Evolutionary conservation across 2,329 filamentous ascomycete genomes (phyloP).

Genomic region (Onygenales sp.): DNA sequence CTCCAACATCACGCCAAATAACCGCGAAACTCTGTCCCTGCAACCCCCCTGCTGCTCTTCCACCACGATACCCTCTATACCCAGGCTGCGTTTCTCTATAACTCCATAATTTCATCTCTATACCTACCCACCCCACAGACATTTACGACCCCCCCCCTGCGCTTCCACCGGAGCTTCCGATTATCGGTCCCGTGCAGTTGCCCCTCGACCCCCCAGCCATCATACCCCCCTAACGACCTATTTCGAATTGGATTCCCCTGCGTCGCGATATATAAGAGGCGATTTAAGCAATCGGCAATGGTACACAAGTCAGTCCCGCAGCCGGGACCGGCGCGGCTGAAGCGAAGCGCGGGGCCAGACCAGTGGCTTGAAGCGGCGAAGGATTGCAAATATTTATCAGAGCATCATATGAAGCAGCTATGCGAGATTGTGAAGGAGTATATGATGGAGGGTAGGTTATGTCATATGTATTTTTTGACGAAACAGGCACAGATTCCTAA

Average conservation of each 20-base stretch:
- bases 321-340: conserved; percentile 80
- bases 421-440: conserved; percentile 99
- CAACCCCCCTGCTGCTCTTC: background rate
- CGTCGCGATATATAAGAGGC: background rate
- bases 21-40: background rate
- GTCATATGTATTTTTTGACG: background rate
- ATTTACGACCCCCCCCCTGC: too few species aligned
- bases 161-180: too few species aligned
- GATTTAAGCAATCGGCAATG: conserved; percentile 17
- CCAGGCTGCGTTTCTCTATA: too few species aligned
- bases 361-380: conserved; percentile 97
- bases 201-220: too few species aligned
- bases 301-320: conserved; percentile 60
- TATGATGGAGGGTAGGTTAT: conserved; percentile 78
- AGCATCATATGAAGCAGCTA: conserved; percentile 94
- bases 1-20: background rate
- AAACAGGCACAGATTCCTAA: background rate
- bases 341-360: conserved; percentile 74
- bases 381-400: conserved; percentile 92
- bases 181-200: too few species aligned
- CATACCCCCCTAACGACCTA: background rate
- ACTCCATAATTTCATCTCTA: too few species aligned
- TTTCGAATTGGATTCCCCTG: background rate
- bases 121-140: too few species aligned
- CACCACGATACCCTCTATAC: too few species aligned